These are phyloP conservation scores for Abelmoschus esculentus DNA, from an alignment of 345 rosid species.

Conservation along the genomic window DNA sequence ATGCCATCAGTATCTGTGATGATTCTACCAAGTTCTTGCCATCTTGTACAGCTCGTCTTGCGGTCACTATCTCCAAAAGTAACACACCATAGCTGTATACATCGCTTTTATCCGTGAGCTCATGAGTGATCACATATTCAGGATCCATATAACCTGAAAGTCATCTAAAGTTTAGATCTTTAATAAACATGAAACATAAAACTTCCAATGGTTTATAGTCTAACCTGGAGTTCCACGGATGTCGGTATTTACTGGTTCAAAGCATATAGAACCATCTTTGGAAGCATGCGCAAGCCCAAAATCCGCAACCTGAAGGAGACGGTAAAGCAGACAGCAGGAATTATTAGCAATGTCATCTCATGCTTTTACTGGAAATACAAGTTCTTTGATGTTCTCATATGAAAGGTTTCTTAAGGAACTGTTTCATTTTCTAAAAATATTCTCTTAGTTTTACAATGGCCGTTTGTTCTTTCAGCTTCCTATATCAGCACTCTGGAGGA, in stretches of 20 bases:
- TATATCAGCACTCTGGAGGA: neutral
- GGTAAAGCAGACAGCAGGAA: slow-evolving; percentile 6
- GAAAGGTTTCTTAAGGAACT: neutral
- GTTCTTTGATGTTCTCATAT: neutral
- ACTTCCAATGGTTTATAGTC: slow-evolving; percentile 14
- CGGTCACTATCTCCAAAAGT: slow-evolving; percentile 73
- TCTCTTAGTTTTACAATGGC: neutral
- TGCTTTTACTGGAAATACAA: neutral
- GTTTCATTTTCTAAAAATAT: neutral
- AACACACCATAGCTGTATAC: slow-evolving; percentile 89
- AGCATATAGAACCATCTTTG: slow-evolving; percentile 81
- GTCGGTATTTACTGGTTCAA: slow-evolving; percentile 80
- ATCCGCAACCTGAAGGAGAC: slow-evolving; percentile 74
- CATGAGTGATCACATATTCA: slow-evolving; percentile 76
- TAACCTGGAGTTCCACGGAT: slow-evolving; percentile 95
- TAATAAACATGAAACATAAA: neutral
- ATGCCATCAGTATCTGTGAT: slow-evolving; percentile 43
- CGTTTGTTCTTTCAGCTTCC: slow-evolving; percentile 1
- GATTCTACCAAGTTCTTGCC: slow-evolving; percentile 73
- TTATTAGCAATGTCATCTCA: neutral
- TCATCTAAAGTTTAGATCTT: slow-evolving; percentile 14
- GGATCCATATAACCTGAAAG: slow-evolving; percentile 93
- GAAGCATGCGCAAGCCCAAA: slow-evolving; percentile 94
- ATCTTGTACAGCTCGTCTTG: slow-evolving; percentile 68
- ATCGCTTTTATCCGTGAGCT: slow-evolving; percentile 88